These are phyloP conservation scores for Nannochloris sp. DNA, from an alignment of 139 green algal species.

Conservation along the genomic window DNA sequence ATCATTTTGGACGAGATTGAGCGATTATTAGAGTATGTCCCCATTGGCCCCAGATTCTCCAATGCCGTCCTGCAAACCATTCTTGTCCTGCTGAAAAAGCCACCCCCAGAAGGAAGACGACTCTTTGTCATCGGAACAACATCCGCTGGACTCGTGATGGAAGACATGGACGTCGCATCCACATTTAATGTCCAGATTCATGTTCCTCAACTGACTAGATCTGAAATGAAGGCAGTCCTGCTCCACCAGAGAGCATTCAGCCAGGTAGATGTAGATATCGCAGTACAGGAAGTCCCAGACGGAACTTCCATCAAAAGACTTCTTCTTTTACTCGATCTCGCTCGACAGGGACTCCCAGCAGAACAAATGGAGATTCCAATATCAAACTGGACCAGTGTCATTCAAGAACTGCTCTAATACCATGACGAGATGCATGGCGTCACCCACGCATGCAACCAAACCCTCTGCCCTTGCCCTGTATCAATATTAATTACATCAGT, in stretches of 20 bases:
- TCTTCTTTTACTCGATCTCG: constrained; percentile 93
- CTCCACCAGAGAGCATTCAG: constrained; percentile 51
- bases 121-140: constrained; percentile 83
- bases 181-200: constrained; percentile 86
- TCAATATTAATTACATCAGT: too few species aligned
- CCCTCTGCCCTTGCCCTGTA: too few species aligned
- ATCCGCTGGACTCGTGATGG: constrained; percentile 29
- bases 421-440: background rate
- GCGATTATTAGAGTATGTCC: constrained; percentile 93
- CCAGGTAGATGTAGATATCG: constrained; percentile 23
- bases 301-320: constrained; percentile 91
- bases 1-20: constrained; percentile 97
- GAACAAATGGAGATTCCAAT: constrained; percentile 10
- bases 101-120: constrained; percentile 73
- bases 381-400: constrained; percentile 21
- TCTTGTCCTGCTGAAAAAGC: constrained; percentile 89
- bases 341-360: constrained; percentile 45
- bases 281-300: constrained; percentile 23
- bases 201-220: constrained; percentile 63
- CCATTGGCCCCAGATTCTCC: constrained; percentile 93
- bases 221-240: constrained; percentile 68
- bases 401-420: constrained; percentile 12
- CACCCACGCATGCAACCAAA: background rate
- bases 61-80: constrained; percentile 90
- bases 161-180: constrained; percentile 61